Base-by-base conservation (phyloP, 2,329 filamentous ascomycete genomes). In the Thelonectria rubi region DNA sequence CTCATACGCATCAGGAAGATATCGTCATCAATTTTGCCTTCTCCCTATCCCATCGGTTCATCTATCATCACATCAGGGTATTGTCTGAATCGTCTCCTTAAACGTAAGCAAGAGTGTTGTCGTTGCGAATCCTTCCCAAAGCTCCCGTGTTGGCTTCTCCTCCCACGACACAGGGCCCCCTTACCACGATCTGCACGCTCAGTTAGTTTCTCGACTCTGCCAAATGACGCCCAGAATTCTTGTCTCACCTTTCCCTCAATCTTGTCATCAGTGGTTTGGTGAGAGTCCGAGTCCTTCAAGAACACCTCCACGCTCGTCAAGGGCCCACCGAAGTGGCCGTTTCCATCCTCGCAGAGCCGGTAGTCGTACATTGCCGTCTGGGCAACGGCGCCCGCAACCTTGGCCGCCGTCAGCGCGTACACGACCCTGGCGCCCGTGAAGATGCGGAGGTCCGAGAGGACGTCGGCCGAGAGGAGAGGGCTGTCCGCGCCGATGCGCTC, bases 311-410 rank as follows among this genome's bases (percentile, higher is more conserved):
- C 85, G 69, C 88, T 90, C 65, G 90, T 92, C 42, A 95, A 74
- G 2, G 94, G 94, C 10, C 90, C 83, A 3, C 95, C 95, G 72
- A 98, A 97, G 75, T 97, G 93, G 65, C 74, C 70, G 52, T 70
- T 65, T 53, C 65, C 68, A 45, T 76, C 74, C 42, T 75, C 76
- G 39, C 77, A 79, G 64, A 84, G 82, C 67, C 94, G 83, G 76
- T 98, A 98, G 75, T 98, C 94, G 73, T 92, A 96, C 40, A 94
- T 84, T 63, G 92, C 89, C 8, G 92, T 97, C 79, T 98, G 94
- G 1, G 90, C 82, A n/a, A 97, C 86, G 1, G 94, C 90, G 39
- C 95, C 95, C 2, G 94, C 94, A n/a, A 98, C 91, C 63, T 87
- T 86, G 21, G 92, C 82, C 1, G 91, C 88, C 17, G 93, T 91